Conservation (phyloP, 2,329 filamentous ascomycete species). For the Botrytis squamosa region DNA sequence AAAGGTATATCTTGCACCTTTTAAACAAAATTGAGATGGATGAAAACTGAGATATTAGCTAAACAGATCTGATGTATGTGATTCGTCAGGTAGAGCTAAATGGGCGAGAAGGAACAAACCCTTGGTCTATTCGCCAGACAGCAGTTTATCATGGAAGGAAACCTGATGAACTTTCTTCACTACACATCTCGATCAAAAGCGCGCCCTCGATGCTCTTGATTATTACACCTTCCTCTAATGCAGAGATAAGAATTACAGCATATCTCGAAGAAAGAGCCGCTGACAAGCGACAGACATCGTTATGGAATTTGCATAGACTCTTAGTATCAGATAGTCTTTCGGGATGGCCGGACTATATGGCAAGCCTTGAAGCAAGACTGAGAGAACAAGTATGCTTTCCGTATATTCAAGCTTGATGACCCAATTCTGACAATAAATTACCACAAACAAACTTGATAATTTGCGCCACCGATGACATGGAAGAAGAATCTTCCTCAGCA, state of each 20-base stretch:
- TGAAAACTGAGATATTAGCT: background rate
- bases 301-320: slow-evolving; percentile 27
- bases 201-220: slow-evolving; percentile 23
- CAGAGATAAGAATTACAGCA: slow-evolving; percentile 13
- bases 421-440: background rate
- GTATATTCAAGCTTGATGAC: background rate
- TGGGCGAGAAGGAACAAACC: slow-evolving; percentile 13
- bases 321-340: slow-evolving; percentile 27
- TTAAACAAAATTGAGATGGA: too few relatives aligned
- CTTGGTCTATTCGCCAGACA: slow-evolving; percentile 43
- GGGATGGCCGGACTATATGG: slow-evolving; percentile 30
- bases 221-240: slow-evolving; percentile 23
- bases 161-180: background rate
- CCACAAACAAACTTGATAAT: slow-evolving; percentile 6
- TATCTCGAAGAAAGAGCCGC: slow-evolving; percentile 1
- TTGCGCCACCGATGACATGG: background rate
- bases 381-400: slow-evolving; percentile 19
- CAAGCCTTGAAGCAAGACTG: slow-evolving; percentile 24
- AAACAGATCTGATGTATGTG: slow-evolving; percentile 27
- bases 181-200: background rate
- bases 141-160: slow-evolving; percentile 39
- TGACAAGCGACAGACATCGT: background rate
- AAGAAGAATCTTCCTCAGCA: slow-evolving; percentile 25
- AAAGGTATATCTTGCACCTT: background rate
- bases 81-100: slow-evolving; percentile 29